Conservation (phyloP, 106 monocot genomes). For the Narthecium ossifragum region DNA sequence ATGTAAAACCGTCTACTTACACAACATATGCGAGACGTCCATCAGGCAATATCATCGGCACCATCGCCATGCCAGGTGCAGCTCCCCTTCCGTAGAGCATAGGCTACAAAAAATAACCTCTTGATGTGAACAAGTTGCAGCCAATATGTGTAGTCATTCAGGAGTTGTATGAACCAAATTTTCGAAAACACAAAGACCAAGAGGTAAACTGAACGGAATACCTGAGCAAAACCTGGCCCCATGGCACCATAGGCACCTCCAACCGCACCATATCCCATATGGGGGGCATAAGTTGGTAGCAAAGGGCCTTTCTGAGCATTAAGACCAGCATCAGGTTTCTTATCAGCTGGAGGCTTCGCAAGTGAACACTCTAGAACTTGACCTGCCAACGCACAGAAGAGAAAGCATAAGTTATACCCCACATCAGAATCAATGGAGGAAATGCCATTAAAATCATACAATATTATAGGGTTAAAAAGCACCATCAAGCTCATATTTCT, state of each 20-base stretch:
- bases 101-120: no score
- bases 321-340: constrained; percentile 32
- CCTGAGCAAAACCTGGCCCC: constrained; percentile 45
- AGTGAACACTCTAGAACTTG: constrained; percentile 84
- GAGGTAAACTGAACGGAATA: no score
- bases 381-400: constrained; percentile 30
- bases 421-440: neutral
- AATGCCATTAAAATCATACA: neutral
- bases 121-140: no score
- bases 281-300: constrained; percentile 38
- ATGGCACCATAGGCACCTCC: constrained; percentile 46
- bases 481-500: constrained; percentile 94
- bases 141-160: no score
- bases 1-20: constrained; percentile 31
- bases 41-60: constrained; percentile 70
- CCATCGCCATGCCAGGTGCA: constrained; percentile 51
- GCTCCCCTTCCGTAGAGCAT: constrained; percentile 44
- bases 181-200: no score
- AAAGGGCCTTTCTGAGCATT: constrained; percentile 40
- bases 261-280: constrained; percentile 40
- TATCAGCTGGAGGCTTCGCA: constrained; percentile 86
- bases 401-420: neutral
- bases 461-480: neutral
- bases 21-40: constrained; percentile 66
- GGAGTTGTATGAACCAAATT: neutral